These are phyloP conservation scores for Cymbopogon flexuosus DNA, from an alignment of 202 grass and related monocot genomes.

Conservation along the genomic window DNA sequence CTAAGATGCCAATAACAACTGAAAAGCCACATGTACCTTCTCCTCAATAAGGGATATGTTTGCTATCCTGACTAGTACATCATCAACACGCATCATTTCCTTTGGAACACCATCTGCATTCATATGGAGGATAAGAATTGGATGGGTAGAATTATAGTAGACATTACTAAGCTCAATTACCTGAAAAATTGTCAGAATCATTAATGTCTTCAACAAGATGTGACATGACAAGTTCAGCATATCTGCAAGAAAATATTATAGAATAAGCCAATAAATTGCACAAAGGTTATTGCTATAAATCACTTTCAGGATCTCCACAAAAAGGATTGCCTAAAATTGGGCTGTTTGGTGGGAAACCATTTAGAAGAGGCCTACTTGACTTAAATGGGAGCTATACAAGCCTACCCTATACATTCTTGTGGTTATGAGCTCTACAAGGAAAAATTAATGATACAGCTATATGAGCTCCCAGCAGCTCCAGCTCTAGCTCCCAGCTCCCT, in stretches of 20 bases:
- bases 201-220: constrained; percentile 77
- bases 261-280: constrained; percentile 19
- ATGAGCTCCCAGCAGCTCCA: neutral
- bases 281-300: neutral
- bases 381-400: neutral
- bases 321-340: neutral
- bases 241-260: constrained; percentile 57
- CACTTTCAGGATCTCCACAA: neutral
- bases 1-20: constrained; percentile 19
- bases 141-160: constrained; percentile 22
- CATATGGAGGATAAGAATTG: constrained; percentile 26
- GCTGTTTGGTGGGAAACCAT: neutral
- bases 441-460: neutral
- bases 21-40: constrained; percentile 59
- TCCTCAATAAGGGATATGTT: constrained; percentile 83
- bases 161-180: constrained; percentile 41
- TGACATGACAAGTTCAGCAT: constrained; percentile 76
- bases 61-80: constrained; percentile 73
- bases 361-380: neutral
- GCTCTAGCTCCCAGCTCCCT: neutral
- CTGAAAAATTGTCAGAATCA: constrained; percentile 62
- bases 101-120: constrained; percentile 91
- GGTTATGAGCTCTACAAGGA: neutral
- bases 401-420: neutral
- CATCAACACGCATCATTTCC: constrained; percentile 74